Evolutionary conservation across 345 rosid genomes (phyloP).

Genomic region (Arabidopsis suecica): DNA sequence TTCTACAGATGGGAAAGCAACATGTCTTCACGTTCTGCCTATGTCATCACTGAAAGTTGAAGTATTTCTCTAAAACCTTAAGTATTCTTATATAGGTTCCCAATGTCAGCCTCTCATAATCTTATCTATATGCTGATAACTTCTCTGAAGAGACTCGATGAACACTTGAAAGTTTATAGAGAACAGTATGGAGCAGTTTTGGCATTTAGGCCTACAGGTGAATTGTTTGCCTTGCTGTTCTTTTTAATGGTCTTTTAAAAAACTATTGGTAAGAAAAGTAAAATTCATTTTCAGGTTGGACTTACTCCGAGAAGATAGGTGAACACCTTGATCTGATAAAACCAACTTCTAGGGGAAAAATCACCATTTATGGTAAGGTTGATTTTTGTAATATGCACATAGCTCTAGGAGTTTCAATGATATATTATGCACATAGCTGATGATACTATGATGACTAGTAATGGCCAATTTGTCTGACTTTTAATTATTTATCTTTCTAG

Average conservation of each 20-base stretch:
- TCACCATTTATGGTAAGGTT: slow-evolving; percentile 74
- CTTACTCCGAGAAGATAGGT: slow-evolving; percentile 66
- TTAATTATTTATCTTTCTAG: slow-evolving; percentile 40
- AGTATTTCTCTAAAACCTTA: slow-evolving; percentile 46
- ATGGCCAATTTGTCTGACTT: neutral
- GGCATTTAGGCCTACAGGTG: slow-evolving; percentile 87
- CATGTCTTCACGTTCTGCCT: slow-evolving; percentile 76
- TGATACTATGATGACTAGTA: neutral
- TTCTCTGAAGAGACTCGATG: slow-evolving; percentile 52
- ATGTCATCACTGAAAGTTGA: slow-evolving; percentile 67
- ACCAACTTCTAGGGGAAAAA: slow-evolving; percentile 62
- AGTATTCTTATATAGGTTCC: neutral
- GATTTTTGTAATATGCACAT: slow-evolving; percentile 22
- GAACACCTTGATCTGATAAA: slow-evolving; percentile 65
- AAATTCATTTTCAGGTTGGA: slow-evolving; percentile 65
- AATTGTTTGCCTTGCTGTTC: neutral
- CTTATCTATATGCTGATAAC: slow-evolving; percentile 1
- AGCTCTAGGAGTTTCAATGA: slow-evolving; percentile 9
- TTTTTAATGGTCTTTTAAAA: neutral
- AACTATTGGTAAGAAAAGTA: neutral
- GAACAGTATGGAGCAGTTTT: slow-evolving; percentile 60
- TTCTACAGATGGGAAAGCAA: slow-evolving; percentile 62
- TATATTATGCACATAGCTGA: neutral
- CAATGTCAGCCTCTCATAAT: slow-evolving; percentile 2
- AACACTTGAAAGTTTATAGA: slow-evolving; percentile 55